Evolutionary conservation across 345 rosid species (phyloP), one percentile per base, ranked within the genome.

Genomic region (Acer yangbiense): DNA sequence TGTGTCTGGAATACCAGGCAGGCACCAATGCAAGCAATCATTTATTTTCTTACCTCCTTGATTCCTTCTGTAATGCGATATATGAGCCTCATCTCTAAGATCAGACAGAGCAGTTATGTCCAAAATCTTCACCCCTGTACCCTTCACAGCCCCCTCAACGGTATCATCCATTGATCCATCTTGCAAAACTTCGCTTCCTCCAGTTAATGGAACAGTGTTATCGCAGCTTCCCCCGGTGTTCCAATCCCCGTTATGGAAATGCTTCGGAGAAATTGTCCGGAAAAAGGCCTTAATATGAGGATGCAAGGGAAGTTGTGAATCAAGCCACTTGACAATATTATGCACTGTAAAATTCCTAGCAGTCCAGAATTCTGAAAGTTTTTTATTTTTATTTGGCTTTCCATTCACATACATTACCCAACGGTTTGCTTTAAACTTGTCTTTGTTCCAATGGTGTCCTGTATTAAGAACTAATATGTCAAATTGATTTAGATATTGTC

Each of bases 391-490:
- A 14, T 81, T 43, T 2, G 82, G 88, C 77, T 65, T 71, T 50
- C 89, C 93, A 2, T 85, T 82, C n/a, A 83, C 77, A 70, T 89
- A 74, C 88, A 89, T 87, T 52, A 89, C 83, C 87, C 88, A 88
- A 11, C 76, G 83, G 76, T 89, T 85, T 14, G 65, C 81, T 1
- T 68, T 79, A 29, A 89, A 29, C 84, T 86, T 86, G 71, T 83
- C 83, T 64, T 84, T 79, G 78, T 86, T 86, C 93, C 93, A 89
- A 64, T 89, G 93, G 79, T 87, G 90, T 52, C 85, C 89, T 5
- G 90, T 86, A 73, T 89, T 89, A 4, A 89, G 87, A 44, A 89
- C 86, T 52, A 89, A 68, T 20, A 87, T 85, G 71, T 87, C 83
- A 20, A 87, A 79, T 9, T 20, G 44, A n/a, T 74, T 65, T 17